Base-by-base conservation (phyloP, 495 filamentous ascomycete species). In the Pyrenopolyporus hunteri region DNA sequence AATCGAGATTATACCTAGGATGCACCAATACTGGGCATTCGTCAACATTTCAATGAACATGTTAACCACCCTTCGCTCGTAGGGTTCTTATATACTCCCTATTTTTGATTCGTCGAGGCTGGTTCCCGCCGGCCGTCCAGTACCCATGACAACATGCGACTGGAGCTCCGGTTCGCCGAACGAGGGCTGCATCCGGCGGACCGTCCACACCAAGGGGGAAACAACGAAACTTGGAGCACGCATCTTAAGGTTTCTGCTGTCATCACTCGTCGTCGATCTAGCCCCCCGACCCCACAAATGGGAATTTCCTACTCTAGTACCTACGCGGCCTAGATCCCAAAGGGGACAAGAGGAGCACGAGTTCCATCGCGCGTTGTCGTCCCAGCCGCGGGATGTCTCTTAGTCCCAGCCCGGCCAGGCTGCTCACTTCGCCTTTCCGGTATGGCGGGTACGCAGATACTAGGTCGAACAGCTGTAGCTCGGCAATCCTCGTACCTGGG, bases 141-240 rank as follows among this genome's bases (percentile, higher is more conserved):
- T 22, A n/a, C 20, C 10, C 8, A 17, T 36, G 2, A 16, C 17
- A 46, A 47, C 62, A 57, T 46, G 56, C 56, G 56, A 65, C 56
- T 57, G 22, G 28, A 66, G 20, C 63, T 67, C 63, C 63, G 63
- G 63, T 67, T 48, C 48, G 19, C 63, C 63, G 63, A 66, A 66
- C 56, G 56, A 67, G 47, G 6, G 25, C 32, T 50, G 45, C n/a
- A 32, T 67, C 63, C 63, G 63, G 63, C 63, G 49, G 63, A 54
- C 63, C 63, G 63, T 54, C 35, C 19, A 57, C 42, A 25, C n/a
- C 19, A 23, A 44, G 37, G 23, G 1, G 17, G 20, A 22, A 26
- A 22, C 28, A 35, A 23, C 22, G 7, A 20, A 44, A 9, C 22
- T 44, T 23, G 43, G 23, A 10, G 10, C 16, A 16, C 26, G 19